phyloP scores from a whole-genome alignment of 75 land plant species.

The Picea glauca region DNA sequence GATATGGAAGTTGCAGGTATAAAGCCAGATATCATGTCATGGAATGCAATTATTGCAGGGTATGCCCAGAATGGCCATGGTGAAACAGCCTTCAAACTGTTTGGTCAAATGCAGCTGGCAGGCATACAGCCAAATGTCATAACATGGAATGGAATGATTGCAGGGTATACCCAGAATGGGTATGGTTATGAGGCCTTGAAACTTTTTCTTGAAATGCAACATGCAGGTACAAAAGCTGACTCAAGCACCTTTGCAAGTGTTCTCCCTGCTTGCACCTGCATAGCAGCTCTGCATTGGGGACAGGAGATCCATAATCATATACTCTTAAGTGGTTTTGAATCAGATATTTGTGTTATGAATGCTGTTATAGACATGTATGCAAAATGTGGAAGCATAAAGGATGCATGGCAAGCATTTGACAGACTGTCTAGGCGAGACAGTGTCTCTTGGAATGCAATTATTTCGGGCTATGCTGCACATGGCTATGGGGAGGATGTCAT shows the following conservation, averaged over 20 bases:
- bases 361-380: slow-evolving; percentile 59
- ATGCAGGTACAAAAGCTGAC: slow-evolving; percentile 30
- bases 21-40: not conserved
- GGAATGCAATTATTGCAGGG: slow-evolving; percentile 4
- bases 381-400: slow-evolving; percentile 43
- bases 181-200: slow-evolving; percentile 32
- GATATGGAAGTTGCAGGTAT: slow-evolving; percentile 9
- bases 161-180: slow-evolving; percentile 28
- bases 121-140: not conserved
- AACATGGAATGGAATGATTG: not conserved
- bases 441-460: slow-evolving; percentile 56
- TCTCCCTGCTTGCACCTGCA: slow-evolving; percentile 36
- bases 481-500: slow-evolving; percentile 38
- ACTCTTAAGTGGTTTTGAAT: slow-evolving; percentile 19
- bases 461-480: slow-evolving; percentile 40
- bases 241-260: slow-evolving; percentile 33
- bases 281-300: slow-evolving; percentile 34
- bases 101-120: not conserved
- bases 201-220: slow-evolving; percentile 40
- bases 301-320: slow-evolving; percentile 35
- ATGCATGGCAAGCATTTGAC: slow-evolving; percentile 25
- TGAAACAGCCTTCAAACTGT: not conserved
- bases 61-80: not conserved
- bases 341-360: slow-evolving; percentile 31
- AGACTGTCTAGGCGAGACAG: slow-evolving; percentile 29